A percentile compares a stretch with the other conserved stretches of the same genome.
phyloP scores from a whole-genome alignment of 768 basidiomycete species.

The Terana coerulea region DNA sequence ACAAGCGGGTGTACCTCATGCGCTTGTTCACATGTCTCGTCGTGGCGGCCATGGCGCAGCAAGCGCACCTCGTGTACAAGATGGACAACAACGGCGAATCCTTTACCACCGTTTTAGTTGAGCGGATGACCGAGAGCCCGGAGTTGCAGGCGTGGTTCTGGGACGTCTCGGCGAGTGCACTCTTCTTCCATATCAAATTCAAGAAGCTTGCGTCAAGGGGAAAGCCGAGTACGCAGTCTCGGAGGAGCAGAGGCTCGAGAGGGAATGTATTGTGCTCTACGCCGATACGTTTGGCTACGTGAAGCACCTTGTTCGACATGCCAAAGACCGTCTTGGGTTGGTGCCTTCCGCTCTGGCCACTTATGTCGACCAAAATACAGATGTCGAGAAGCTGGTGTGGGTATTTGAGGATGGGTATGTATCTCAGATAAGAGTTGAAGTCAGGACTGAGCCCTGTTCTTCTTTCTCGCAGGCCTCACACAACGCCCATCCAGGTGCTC shows the following conservation, averaged over 20 bases:
- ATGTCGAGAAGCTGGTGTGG: neutral
- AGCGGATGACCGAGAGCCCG: neutral
- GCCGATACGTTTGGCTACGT: neutral
- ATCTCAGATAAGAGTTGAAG: neutral
- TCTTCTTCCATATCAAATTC: neutral
- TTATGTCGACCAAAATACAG: neutral
- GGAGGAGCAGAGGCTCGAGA: neutral
- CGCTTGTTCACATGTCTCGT: neutral
- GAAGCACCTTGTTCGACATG: neutral
- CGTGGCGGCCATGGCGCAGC: neutral
- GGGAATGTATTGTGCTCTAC: neutral
- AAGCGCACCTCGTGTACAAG: neutral
- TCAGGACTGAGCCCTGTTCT: neutral
- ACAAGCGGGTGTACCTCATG: neutral
- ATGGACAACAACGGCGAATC: neutral
- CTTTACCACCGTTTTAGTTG: neutral
- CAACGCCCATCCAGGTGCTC: neutral
- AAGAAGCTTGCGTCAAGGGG: neutral
- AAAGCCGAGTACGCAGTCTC: neutral
- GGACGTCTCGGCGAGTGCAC: neutral
- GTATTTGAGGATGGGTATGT: constrained; percentile 3
- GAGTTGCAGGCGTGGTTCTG: neutral
- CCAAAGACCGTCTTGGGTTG: neutral
- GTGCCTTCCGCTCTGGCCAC: neutral
- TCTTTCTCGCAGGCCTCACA: neutral